phyloP scores from a whole-genome alignment of 768 basidiomycete species.

The Suillus americanus region DNA sequence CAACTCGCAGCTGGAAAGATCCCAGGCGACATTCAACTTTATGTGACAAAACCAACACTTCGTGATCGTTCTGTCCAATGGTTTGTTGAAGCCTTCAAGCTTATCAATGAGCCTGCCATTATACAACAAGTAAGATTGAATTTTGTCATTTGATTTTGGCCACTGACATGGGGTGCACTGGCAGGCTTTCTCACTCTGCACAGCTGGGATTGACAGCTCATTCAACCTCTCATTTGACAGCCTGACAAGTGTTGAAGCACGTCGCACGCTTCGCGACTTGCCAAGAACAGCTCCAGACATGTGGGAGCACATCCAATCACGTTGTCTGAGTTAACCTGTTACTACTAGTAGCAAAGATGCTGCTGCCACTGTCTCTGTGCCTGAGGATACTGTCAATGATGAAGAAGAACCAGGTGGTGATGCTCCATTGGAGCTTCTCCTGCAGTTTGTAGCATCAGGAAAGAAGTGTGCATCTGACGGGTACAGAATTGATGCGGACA shows the following conservation, averaged over 20 bases:
- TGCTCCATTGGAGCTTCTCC: neutral
- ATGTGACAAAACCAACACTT: too few species aligned
- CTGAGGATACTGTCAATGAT: neutral
- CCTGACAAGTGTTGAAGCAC: neutral
- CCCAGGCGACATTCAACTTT: too few species aligned
- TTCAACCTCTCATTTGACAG: conserved; percentile 5
- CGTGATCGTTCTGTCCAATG: too few species aligned
- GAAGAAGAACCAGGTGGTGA: neutral
- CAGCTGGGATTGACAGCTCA: neutral
- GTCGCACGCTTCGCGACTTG: neutral
- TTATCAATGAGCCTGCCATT: too few species aligned
- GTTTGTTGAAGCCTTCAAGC: too few species aligned
- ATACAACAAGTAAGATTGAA: too few species aligned
- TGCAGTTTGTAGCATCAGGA: neutral
- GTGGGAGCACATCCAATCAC: neutral
- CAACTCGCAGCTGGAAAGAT: too few species aligned
- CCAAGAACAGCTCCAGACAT: neutral
- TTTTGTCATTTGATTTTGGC: too few species aligned
- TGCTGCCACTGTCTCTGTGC: neutral
- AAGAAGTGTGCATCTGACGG: neutral
- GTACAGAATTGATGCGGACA: neutral
- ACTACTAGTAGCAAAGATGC: too few species aligned
- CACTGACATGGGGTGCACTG: too few species aligned
- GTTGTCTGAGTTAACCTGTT: too few species aligned
- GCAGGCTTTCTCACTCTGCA: too few species aligned